Evolutionary conservation across 108 stramenopile species (phyloP).

Genomic region (Pseudonitzschia multistriata): DNA sequence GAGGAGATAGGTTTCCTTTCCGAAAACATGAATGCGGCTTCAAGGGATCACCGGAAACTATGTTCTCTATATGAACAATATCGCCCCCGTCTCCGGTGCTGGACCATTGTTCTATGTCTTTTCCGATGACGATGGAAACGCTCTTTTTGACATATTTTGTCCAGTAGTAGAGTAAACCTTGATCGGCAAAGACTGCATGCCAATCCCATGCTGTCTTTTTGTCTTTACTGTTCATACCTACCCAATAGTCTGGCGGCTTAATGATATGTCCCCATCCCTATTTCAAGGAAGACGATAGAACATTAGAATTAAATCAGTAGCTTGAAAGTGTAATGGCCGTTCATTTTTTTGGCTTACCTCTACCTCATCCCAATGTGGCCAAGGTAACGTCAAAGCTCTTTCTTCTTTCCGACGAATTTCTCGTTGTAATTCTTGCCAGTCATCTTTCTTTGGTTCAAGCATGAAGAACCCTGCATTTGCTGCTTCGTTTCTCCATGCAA

Average conservation of each 20-base stretch:
- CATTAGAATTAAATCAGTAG: neutral
- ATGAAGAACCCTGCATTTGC: slow-evolving; percentile 54
- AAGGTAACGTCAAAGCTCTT: slow-evolving; percentile 18
- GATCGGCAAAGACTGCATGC: slow-evolving; percentile 46
- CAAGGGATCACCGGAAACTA: neutral
- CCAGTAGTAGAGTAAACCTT: slow-evolving; percentile 52
- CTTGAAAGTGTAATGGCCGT: neutral
- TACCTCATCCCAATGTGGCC: slow-evolving; percentile 28
- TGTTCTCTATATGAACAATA: neutral
- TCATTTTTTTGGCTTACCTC: slow-evolving; percentile 8
- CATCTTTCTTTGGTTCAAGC: slow-evolving; percentile 39
- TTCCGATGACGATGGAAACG: slow-evolving; percentile 28
- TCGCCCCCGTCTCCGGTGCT: neutral
- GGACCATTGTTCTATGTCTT: slow-evolving; percentile 33
- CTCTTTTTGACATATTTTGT: slow-evolving; percentile 34
- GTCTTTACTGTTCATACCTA: neutral
- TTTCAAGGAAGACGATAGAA: neutral
- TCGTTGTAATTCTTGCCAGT: slow-evolving; percentile 26
- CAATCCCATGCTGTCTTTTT: slow-evolving; percentile 40
- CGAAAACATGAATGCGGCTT: neutral
- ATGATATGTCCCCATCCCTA: slow-evolving; percentile 34
- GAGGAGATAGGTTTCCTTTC: slow-evolving; percentile 7
- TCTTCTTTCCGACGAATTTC: slow-evolving; percentile 25
- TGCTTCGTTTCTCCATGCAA: slow-evolving; percentile 40
- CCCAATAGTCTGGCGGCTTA: slow-evolving; percentile 22